phyloP scores from a whole-genome alignment of 2,329 filamentous ascomycete species.

The Teratosphaeria gauchensis region DNA sequence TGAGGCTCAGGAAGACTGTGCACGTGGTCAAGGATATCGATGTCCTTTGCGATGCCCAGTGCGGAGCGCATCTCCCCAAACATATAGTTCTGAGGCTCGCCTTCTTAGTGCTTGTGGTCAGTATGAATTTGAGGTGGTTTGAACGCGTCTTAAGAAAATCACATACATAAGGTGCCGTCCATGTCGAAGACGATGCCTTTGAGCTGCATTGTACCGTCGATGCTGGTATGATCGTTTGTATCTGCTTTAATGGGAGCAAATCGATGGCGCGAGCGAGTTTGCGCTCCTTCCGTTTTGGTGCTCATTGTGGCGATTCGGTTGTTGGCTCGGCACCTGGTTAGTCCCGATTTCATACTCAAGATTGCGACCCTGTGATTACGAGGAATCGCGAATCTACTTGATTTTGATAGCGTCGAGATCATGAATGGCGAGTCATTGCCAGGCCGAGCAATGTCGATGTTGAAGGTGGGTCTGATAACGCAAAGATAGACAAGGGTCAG shows the following conservation, averaged over 20 bases:
- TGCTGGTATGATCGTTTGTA: slow-evolving; percentile 8
- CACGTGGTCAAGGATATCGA: slow-evolving; percentile 86
- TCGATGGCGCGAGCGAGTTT: slow-evolving; percentile 14
- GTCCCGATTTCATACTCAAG: background rate
- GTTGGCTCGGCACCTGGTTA: background rate
- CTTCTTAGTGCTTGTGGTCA: slow-evolving; percentile 30
- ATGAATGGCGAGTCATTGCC: background rate
- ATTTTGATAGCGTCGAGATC: background rate
- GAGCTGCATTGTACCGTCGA: slow-evolving; percentile 32
- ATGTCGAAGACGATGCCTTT: slow-evolving; percentile 76
- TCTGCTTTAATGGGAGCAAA: slow-evolving; percentile 40
- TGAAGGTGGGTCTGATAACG: background rate
- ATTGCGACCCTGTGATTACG: background rate
- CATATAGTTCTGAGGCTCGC: slow-evolving; percentile 91
- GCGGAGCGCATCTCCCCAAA: slow-evolving; percentile 74
- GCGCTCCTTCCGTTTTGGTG: background rate
- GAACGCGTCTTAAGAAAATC: slow-evolving; percentile 6
- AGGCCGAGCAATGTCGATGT: background rate
- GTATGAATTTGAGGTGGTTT: background rate
- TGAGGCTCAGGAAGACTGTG: slow-evolving; percentile 56
- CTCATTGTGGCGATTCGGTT: background rate
- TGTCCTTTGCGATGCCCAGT: slow-evolving; percentile 59
- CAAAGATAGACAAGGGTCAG: background rate
- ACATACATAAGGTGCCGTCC: slow-evolving; percentile 77
- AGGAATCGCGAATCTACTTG: background rate